Conservation (phyloP, 805 yeast species). For the Vanderwaltozyma yarrowii region DNA sequence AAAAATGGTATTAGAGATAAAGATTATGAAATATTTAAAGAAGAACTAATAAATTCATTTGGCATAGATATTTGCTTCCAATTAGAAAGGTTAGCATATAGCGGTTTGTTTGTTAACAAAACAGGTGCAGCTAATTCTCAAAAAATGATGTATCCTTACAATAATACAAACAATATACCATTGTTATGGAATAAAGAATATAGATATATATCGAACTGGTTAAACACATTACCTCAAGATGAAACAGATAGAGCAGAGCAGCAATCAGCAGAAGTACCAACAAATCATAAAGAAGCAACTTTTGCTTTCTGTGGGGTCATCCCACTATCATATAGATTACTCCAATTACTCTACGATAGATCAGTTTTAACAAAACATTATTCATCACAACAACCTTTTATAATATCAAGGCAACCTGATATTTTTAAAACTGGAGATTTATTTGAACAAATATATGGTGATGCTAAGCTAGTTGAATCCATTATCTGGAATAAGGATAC, state of each 20-base stretch:
- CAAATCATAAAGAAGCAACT: slow-evolving; percentile 24
- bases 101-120: slow-evolving; percentile 16
- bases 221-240: slow-evolving; percentile 19
- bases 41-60: slow-evolving; percentile 48
- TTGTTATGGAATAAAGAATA: slow-evolving; percentile 16
- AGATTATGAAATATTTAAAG: slow-evolving; percentile 47
- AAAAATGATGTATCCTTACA: not conserved
- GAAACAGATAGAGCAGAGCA: slow-evolving; percentile 5
- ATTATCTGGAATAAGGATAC: slow-evolving; percentile 16
- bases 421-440: slow-evolving; percentile 13
- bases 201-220: slow-evolving; percentile 16
- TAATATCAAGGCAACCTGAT: slow-evolving; percentile 22
- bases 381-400: slow-evolving; percentile 26
- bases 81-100: slow-evolving; percentile 15
- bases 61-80: slow-evolving; percentile 39
- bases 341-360: slow-evolving; percentile 58
- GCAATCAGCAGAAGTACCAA: slow-evolving; percentile 8
- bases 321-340: slow-evolving; percentile 61
- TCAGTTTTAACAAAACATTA: slow-evolving; percentile 35
- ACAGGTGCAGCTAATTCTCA: slow-evolving; percentile 1
- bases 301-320: slow-evolving; percentile 75
- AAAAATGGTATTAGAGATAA: slow-evolving; percentile 59
- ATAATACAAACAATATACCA: not conserved
- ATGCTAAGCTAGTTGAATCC: slow-evolving; percentile 7
- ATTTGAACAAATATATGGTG: slow-evolving; percentile 21